Base-by-base conservation (phyloP, 345 rosid genomes). In the Aquilaria malaccensis region DNA sequence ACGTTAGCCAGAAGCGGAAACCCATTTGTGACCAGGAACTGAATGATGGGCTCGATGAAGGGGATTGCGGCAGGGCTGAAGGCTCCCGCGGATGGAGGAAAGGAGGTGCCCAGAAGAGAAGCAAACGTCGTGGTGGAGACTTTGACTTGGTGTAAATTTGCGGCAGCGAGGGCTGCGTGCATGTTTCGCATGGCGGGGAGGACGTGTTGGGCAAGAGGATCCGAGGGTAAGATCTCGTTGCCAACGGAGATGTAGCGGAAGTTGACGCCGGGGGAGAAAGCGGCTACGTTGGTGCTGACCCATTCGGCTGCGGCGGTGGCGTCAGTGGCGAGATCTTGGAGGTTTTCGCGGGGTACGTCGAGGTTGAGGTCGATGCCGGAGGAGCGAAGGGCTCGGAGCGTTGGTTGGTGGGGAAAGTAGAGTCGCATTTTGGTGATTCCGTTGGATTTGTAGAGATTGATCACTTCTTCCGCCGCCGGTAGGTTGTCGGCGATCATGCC, bases 401-500 rank as follows among this genome's bases (percentile, higher is more conserved):
- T 77, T 4, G 56, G 13, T 32, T 67, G 71, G 30, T 82, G 61
- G 0, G 82, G 76, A 2, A 70, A 58, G n/a, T 77, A 82, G 12
- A 77, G 71, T 58, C 80, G 55, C 77, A 82, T 71, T 57, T 66
- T 71, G 2, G 49, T 45, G 33, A 79, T 73, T 30, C 63, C 65
- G 33, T 77, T 77, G 30, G 66, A 2, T n/a, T 62, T 61, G 54
- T 56, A 77, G 22, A 79, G 64, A 31, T 31, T 55, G 15, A 82
- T 54, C 3, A 69, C 87, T 22, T 72, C 72, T 0, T 11, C 50
- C 1, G 61, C 67, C 4, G 82, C 47, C n/a, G 80, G 82, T 45
- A 80, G 66, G 66, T 80, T 62, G 62, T 76, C 30, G 48, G 78
- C 88, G 1, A 68, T 37, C 43, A 63, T 68, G 30, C 83, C 85